Evolutionary conservation across 2,329 filamentous ascomycete genomes (phyloP), one percentile per base, ranked within the genome.

Genomic region (Pseudocercospora cruenta): DNA sequence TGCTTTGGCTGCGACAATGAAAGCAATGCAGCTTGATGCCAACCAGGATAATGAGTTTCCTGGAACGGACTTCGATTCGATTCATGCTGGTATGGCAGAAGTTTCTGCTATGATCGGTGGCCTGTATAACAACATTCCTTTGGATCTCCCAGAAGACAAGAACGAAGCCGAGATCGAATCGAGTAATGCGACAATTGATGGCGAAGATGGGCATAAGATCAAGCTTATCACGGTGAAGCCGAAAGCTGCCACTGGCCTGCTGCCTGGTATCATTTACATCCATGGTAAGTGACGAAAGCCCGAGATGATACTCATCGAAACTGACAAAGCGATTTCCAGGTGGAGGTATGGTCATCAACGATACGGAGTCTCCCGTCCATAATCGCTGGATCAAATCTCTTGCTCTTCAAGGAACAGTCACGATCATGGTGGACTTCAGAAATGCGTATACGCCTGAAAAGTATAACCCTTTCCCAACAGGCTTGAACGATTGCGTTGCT

Each of bases 381-480:
- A 51, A 62, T n/a, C 68, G 69, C 16, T 76, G 72, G 74, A 63
- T 64, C 24, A 71, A 57, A 33, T 72, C 72, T 1, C 69, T 76
- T 26, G 74, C 72, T 7, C 47, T 68, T 1, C 54, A 67, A 36
- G 73, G 73, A n/a, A 45, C 71, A 7, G 54, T 75, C 8, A 67
- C 60, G 5, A 70, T 77, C 21, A 66, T 67, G 28, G 66, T 74
- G 59, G 74, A 77, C 65, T 78, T 75, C 69, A 75, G 76, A 65
- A 78, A 77, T 59, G 75, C 75, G 43, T 75, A 67, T 55, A 74
- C 63, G 63, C 72, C 67, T 14, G 26, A 65, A 9, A 60, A 69
- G 10, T 67, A 72, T 64, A 69, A 72, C 59, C 73, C 71, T 4
- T 77, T 75, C 62, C 75, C 75, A 1, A 63, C 68, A 9, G 75